Evolutionary conservation across 2,329 filamentous ascomycete genomes (phyloP).

Genomic region (Aspergillus udagawae): DNA sequence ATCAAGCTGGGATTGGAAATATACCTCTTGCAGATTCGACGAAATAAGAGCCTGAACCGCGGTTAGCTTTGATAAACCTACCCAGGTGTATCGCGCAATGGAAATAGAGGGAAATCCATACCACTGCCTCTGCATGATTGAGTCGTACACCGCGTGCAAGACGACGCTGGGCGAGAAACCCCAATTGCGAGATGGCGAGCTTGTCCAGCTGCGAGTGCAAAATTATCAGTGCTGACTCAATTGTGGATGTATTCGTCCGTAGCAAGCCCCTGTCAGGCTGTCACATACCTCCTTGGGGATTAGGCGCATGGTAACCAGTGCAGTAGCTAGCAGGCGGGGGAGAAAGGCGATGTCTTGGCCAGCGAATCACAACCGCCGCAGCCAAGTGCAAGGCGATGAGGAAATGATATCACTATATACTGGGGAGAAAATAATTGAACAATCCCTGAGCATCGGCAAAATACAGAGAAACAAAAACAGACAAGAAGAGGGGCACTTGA

Average conservation of each 20-base stretch:
- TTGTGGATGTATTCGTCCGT: not conserved
- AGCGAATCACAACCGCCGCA: slow-evolving; percentile 10
- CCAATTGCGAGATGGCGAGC: slow-evolving; percentile 86
- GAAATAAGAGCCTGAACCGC: slow-evolving; percentile 55
- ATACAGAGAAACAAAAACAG: not conserved
- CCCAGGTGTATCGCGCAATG: not conserved
- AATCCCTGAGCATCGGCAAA: not conserved
- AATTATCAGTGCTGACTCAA: not conserved
- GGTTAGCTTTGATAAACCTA: not conserved
- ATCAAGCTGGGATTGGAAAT: slow-evolving; percentile 1
- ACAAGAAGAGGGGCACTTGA: slow-evolving; percentile 3
- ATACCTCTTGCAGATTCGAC: slow-evolving; percentile 80
- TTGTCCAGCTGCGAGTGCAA: slow-evolving; percentile 72
- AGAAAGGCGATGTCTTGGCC: slow-evolving; percentile 7
- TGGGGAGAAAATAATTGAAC: too few species aligned
- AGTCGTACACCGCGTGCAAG: slow-evolving; percentile 83
- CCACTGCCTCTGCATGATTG: slow-evolving; percentile 85
- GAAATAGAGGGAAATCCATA: slow-evolving; percentile 35
- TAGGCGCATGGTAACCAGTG: slow-evolving; percentile 39
- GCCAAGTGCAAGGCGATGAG: slow-evolving; percentile 1
- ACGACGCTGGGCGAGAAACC: slow-evolving; percentile 78
- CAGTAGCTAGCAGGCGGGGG: slow-evolving; percentile 3
- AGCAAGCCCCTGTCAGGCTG: not conserved
- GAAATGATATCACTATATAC: not conserved
- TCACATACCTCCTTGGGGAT: slow-evolving; percentile 43